Evolutionary conservation across 805 yeast species (phyloP).

Genomic region (Candida gorgasii): DNA sequence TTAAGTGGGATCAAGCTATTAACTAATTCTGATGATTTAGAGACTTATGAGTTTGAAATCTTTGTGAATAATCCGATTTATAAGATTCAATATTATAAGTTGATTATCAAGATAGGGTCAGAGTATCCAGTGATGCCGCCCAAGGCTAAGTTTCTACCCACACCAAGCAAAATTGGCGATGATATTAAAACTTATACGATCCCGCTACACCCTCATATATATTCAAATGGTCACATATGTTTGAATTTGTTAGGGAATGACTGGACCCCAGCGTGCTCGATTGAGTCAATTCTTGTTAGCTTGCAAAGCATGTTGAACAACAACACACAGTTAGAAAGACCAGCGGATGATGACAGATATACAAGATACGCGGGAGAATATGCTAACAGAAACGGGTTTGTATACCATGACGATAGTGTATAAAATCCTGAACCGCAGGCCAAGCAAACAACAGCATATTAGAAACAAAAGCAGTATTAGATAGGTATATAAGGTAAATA

Average conservation of each 20-base stretch:
- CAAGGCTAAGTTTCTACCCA: constrained; percentile 49
- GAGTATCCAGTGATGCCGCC: constrained; percentile 64
- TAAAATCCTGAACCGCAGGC: constrained; percentile 16
- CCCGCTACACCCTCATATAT: constrained; percentile 75
- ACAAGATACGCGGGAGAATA: constrained; percentile 54
- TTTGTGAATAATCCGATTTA: constrained; percentile 17
- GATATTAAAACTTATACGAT: constrained; percentile 26
- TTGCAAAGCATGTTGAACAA: constrained; percentile 64
- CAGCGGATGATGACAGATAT: constrained; percentile 57
- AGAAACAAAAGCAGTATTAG: too few species aligned
- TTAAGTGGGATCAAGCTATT: constrained; percentile 28
- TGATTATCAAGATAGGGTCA: constrained; percentile 43
- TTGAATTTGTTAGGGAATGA: constrained; percentile 62
- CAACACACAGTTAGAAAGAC: constrained; percentile 49
- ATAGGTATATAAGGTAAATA: too few species aligned
- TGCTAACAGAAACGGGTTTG: constrained; percentile 52
- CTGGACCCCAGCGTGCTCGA: constrained; percentile 66
- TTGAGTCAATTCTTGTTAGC: constrained; percentile 52
- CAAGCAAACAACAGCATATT: too few species aligned
- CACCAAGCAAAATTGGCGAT: constrained; percentile 1
- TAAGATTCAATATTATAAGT: constrained; percentile 27
- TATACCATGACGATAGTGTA: constrained; percentile 61
- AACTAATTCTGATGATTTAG: constrained; percentile 19
- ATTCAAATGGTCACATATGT: constrained; percentile 79
- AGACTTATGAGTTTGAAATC: constrained; percentile 24